Evolutionary conservation across 2,329 filamentous ascomycete genomes (phyloP), one percentile per base, ranked within the genome.

Genomic region (Fusarium illudens): DNA sequence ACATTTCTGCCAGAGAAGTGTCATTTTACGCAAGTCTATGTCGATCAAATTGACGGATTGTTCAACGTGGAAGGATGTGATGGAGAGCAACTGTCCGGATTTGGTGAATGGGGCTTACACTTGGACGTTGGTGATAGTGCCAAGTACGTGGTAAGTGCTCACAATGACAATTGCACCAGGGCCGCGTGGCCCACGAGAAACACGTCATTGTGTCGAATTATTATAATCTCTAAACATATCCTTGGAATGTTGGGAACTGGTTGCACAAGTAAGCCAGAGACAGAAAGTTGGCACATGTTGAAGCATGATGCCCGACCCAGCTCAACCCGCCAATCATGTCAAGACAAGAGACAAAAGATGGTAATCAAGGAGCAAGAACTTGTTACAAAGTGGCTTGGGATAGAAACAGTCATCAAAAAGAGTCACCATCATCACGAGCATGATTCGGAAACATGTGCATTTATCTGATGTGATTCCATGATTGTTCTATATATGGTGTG

Each of bases 401-500:
- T 6, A 46, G 22, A 12, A 12, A 27, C 6, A 8, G 39, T 12
- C 10, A 22, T n/a, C n/a, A 60, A 64, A 64, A 33, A 48, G 11
- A 30, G n/a, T 30, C 8, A 25, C 11, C 15, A 15, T 30, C 7
- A 33, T 50, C 48, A 50, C 27, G 13, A 2, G 30, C 30, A 50
- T 7, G 30, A 11, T 50, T 49, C 19, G 7, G n/a, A 32, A 15
- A 8, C 8, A 13, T 15, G 48, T 19, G 19, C 46, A 27, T 34
- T 20, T 22, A 58, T 22, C 5, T 39, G 22, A 32, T 33, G 22
- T 58, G 6, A 50, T 58, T 44, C 64, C 48, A 32, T 67, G 22
- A 54, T 27, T 67, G 27, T 32, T 73, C 70, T 73, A 72, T 70
- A 54, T 65, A 34, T 46, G 39, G 22, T 27, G 20, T 13, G 25